These are phyloP conservation scores for Vickermania spadyakhi DNA, from an alignment of 208 protist species.

Conservation along the genomic window DNA sequence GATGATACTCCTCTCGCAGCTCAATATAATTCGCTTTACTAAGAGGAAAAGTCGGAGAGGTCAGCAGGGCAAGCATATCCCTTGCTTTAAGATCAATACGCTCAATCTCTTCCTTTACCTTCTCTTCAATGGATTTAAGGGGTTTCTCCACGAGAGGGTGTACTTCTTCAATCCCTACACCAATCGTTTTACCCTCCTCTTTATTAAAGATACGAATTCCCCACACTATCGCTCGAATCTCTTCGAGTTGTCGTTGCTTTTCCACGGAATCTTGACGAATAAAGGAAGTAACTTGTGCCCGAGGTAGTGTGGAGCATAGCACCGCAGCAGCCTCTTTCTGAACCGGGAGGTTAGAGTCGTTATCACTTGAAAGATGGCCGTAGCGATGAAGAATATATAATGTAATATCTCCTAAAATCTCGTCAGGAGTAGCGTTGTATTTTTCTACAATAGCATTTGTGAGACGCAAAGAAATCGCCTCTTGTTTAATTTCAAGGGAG, in stretches of 20 bases:
- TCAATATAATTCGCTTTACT: constrained; percentile 3
- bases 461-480: constrained; percentile 58
- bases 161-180: constrained; percentile 30
- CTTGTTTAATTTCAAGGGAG: constrained; percentile 43
- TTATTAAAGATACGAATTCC: constrained; percentile 82
- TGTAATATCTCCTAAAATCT: constrained; percentile 54
- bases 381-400: constrained; percentile 68
- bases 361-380: constrained; percentile 13
- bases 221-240: constrained; percentile 84
- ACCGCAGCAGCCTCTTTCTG: constrained; percentile 56
- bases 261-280: constrained; percentile 55
- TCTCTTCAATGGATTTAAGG: constrained; percentile 15
- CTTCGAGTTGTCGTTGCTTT: constrained; percentile 67
- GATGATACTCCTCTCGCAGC: constrained; percentile 71
- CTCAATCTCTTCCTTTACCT: constrained; percentile 13
- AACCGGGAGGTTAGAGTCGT: constrained; percentile 10
- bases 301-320: constrained; percentile 61
- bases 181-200: constrained; percentile 31
- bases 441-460: constrained; percentile 43
- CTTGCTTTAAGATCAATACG: constrained; percentile 8
- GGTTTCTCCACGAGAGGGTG: constrained; percentile 21
- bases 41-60: constrained; percentile 40
- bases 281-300: constrained; percentile 51
- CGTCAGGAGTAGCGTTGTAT: constrained; percentile 35
- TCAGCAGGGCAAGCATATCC: constrained; percentile 31